Conservation (phyloP, 2,329 filamentous ascomycete genomes). For the Paraconiothyrium brasiliense region DNA sequence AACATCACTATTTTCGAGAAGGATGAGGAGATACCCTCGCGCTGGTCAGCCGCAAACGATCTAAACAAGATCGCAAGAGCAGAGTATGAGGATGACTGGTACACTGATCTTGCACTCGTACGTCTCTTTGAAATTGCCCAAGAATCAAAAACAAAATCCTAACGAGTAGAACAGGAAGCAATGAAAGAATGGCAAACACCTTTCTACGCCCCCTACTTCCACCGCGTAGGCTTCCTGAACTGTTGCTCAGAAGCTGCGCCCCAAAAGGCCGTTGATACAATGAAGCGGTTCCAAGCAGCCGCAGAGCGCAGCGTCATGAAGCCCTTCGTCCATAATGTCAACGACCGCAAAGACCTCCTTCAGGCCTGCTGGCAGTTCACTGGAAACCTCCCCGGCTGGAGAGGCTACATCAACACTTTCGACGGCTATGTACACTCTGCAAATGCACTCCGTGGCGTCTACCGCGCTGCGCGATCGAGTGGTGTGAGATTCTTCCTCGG, state of each 20-base stretch:
- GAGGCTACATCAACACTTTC: constrained; percentile 67
- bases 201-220: constrained; percentile 64
- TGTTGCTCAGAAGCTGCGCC: constrained; percentile 60
- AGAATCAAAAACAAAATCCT: constrained; percentile 1
- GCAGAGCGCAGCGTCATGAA: constrained; percentile 53
- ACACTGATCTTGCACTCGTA: constrained; percentile 64
- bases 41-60: constrained; percentile 66
- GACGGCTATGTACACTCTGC: constrained; percentile 67
- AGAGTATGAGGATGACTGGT: constrained; percentile 67
- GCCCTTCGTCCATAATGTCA: constrained; percentile 52
- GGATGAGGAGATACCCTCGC: constrained; percentile 56
- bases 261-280: constrained; percentile 60
- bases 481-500: constrained; percentile 58
- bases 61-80: constrained; percentile 70
- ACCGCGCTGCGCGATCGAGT: constrained; percentile 52
- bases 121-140: constrained; percentile 19
- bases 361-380: constrained; percentile 58
- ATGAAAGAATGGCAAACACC: constrained; percentile 64
- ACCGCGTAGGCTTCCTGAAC: constrained; percentile 62
- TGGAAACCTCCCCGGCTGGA: constrained; percentile 62
- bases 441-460: constrained; percentile 61
- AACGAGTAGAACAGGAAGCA: constrained; percentile 53
- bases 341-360: constrained; percentile 52
- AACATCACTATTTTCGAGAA: constrained; percentile 44
- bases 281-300: constrained; percentile 52